Evolutionary conservation across 371 early-diverging fungal species (phyloP), one percentile per base, ranked within the genome.

Genomic region (Capniomyces stellatus): DNA sequence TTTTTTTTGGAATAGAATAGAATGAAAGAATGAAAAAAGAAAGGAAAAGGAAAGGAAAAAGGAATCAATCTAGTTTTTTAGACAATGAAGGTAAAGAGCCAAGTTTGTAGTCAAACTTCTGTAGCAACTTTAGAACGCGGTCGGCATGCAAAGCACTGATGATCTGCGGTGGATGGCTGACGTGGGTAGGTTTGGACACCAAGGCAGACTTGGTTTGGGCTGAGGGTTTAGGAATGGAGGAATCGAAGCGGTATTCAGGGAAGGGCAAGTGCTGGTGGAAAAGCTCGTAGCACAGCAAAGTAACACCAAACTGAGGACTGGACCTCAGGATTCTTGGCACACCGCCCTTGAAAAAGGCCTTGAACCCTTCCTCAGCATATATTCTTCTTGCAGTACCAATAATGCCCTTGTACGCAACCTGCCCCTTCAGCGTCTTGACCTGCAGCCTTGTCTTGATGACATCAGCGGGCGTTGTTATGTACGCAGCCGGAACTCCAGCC

Each of bases 381-480:
- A 97, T 97, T 57, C 92, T 91, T 57, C 70, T 63, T 46, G 83
- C 81, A 22, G 91, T 90, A 65, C 94, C 92, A 1, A 67, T 31
- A 44, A 97, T 82, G 46, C 96, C 96, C 8, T 60, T 74, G 71
- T 89, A 94, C 3, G 76, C 69, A 12, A 46, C 18, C 59, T 95
- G 87, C 42, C 97, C 95, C 51, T 81, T 78, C 18, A 81, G 71
- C 13, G 90, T 85, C 49, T 87, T 89, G 23, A 94, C 96, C 69
- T 97, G 97, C 13, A 97, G 72, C 55, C 97, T 82, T 1, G 97
- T 97, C 72, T 97, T 97, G 75, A 95, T 93, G 18, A 97, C 97
- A 71, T 97, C 97, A 21, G 93, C 93, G 3, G 96, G 97, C 0
- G 98, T 95, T 40, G 92, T 89, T 39, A 94, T 78, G 63, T 92